Base-by-base conservation (phyloP, 2,329 filamentous ascomycete species). In the Capronia coronata region DNA sequence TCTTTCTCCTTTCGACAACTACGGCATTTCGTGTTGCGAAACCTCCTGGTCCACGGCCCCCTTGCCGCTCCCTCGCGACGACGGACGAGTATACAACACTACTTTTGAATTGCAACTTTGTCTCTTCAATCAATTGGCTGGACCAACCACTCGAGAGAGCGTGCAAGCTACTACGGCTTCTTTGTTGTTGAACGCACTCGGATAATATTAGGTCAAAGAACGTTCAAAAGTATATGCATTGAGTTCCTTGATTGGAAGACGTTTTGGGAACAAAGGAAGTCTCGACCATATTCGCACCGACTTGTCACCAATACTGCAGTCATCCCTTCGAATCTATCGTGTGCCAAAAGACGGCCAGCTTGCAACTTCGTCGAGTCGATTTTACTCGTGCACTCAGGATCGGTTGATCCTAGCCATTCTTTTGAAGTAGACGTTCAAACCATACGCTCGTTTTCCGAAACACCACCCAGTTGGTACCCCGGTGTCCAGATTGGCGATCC, bases 321-420 rank as follows among this genome's bases (percentile, higher is more conserved):
- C 16, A 35, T 19, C 16, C 23, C 23, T 21, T 42, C n/a, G 29
- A 43, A 35, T 44, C 30, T n/a, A 25, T 23, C 29, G 18, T 46
- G 16, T 6, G 30, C 18, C 19, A 51, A 43, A 19, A 52, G 21
- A 29, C 23, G 18, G 11, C 29, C 29, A 42, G 21, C 30, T 30
- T n/a, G 11, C 30, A 23, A 45, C 39, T 21, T 41, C 46, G 37
- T 52, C 43, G 37, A 25, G 44, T 50, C 49, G 27, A 30, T 30
- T 30, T 38, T 22, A 22, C 16, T 43, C 43, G n/a, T 37, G 6
- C 10, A n/a, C 8, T 51, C 27, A 53, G 56, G 58, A 50, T 55
- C 49, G 16, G 34, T 50, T 46, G 48, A 50, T 55, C 58, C 55
- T 57, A 53, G 48, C 56, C 58, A 49, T 55, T 60, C 58, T 50